phyloP scores from a whole-genome alignment of 2,329 filamentous ascomycete species.

The Metarhizium humberi region DNA sequence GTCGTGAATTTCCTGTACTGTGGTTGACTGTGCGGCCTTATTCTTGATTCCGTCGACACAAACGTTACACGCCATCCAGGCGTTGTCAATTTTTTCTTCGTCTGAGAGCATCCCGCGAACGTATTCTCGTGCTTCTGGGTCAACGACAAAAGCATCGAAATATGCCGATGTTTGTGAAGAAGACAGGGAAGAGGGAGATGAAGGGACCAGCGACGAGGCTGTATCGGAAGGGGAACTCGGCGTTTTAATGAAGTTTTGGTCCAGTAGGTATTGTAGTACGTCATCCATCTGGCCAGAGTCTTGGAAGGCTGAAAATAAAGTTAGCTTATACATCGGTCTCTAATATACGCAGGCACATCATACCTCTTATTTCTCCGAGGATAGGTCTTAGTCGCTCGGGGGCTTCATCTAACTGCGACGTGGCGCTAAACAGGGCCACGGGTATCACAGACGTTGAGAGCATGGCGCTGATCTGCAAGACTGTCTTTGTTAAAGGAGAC shows the following conservation, averaged over 20 bases:
- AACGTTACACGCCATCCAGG: conserved; percentile 16
- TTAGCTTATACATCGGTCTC: background rate
- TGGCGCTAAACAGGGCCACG: conserved; percentile 10
- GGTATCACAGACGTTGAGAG: conserved; percentile 14
- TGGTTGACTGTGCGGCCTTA: conserved; percentile 11
- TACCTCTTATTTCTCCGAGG: conserved; percentile 11
- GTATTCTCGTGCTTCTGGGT: conserved; percentile 12
- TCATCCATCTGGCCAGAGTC: conserved; percentile 12
- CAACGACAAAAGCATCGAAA: conserved; percentile 15
- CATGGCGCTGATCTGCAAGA: conserved; percentile 17
- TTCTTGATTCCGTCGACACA: conserved; percentile 14
- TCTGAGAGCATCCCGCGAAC: conserved; percentile 12
- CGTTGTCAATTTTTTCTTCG: conserved; percentile 11
- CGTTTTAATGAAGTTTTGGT: conserved; percentile 15
- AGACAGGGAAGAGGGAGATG: conserved; percentile 9
- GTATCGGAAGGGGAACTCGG: conserved; percentile 4
- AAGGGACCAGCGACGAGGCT: conserved; percentile 6
- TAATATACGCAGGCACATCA: background rate
- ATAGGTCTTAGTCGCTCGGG: conserved; percentile 9
- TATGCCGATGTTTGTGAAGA: conserved; percentile 10
- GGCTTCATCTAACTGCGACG: conserved; percentile 5
- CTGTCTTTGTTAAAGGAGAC: conserved; percentile 13
- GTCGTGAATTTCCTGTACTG: conserved; percentile 14
- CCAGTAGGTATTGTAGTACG: conserved; percentile 15
- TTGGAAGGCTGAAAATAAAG: conserved; percentile 9